These are phyloP conservation scores for Cymbopogon citratus DNA, from an alignment of 176 grass and related monocot genomes.

Conservation along the genomic window DNA sequence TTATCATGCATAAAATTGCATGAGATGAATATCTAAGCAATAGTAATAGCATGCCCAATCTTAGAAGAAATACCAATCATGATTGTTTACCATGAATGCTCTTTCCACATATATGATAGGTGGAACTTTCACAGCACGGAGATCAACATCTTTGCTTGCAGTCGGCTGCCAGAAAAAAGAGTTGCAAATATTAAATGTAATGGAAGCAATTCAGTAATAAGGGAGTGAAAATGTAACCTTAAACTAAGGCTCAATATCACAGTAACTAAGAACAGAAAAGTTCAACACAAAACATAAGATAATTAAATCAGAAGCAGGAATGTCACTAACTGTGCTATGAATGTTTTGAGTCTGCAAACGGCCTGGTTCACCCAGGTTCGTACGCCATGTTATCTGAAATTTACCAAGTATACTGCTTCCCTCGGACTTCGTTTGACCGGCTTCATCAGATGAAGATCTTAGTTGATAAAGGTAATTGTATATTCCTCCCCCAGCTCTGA, in stretches of 20 bases:
- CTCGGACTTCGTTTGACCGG: slow-evolving; percentile 58
- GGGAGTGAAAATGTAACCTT: not conserved
- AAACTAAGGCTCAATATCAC: not conserved
- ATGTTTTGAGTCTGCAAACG: slow-evolving; percentile 97
- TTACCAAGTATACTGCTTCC: slow-evolving; percentile 84
- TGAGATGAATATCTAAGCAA: not conserved
- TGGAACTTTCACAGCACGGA: slow-evolving; percentile 59
- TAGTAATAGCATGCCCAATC: not conserved
- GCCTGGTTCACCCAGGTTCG: slow-evolving; percentile 95
- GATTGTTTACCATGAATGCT: slow-evolving; percentile 64
- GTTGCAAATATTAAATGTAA: not conserved
- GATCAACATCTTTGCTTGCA: slow-evolving; percentile 69
- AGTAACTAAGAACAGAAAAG: slow-evolving; percentile 5
- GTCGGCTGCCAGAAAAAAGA: slow-evolving; percentile 55
- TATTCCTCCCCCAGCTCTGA: slow-evolving; percentile 94
- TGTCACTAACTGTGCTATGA: slow-evolving; percentile 73
- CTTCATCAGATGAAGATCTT: slow-evolving; percentile 47
- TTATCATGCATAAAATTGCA: slow-evolving; percentile 14
- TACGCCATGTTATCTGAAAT: slow-evolving; percentile 99
- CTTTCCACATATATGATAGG: slow-evolving; percentile 65
- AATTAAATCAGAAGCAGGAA: slow-evolving; percentile 19
- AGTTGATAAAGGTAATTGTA: slow-evolving; percentile 93
- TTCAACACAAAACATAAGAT: slow-evolving; percentile 1
- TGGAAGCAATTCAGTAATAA: not conserved
- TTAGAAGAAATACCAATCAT: slow-evolving; percentile 5